Evolutionary conservation across 306 rosid genomes (phyloP).

Genomic region (Morella rubra): DNA sequence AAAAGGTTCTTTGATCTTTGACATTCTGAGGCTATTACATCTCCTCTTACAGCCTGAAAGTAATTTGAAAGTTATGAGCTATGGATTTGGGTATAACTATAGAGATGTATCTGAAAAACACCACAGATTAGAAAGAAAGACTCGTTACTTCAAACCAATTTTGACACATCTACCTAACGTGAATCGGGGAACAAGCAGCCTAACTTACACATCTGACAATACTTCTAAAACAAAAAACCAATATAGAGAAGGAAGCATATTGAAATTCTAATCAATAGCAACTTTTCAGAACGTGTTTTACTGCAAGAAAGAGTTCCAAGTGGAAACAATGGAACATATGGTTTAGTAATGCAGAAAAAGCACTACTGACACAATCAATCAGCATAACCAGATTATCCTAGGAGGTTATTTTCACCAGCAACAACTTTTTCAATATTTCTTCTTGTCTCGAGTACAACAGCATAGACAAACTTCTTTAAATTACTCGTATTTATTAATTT

Average conservation of each 20-base stretch:
- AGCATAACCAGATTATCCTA: background rate
- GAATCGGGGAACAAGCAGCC: background rate
- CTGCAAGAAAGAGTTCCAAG: background rate
- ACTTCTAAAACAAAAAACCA: background rate
- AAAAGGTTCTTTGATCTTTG: conserved; percentile 45
- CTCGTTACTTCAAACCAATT: background rate
- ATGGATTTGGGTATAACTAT: background rate
- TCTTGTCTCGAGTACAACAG: background rate
- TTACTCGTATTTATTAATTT: background rate
- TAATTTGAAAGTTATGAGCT: conserved; percentile 13
- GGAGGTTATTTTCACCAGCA: background rate
- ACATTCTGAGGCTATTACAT: conserved; percentile 53
- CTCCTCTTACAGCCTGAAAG: conserved; percentile 70
- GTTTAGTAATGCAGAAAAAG: background rate
- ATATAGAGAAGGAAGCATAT: background rate
- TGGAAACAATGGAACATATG: background rate
- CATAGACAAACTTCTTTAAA: background rate
- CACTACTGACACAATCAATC: background rate
- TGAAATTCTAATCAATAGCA: background rate
- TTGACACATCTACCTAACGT: background rate
- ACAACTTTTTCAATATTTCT: background rate
- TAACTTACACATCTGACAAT: background rate
- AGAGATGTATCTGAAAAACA: background rate
- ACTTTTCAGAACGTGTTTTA: background rate
- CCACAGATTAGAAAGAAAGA: background rate